phyloP scores from a whole-genome alignment of 1,284 basidiomycete genomes.

The Sanghuangporus baumii region DNA sequence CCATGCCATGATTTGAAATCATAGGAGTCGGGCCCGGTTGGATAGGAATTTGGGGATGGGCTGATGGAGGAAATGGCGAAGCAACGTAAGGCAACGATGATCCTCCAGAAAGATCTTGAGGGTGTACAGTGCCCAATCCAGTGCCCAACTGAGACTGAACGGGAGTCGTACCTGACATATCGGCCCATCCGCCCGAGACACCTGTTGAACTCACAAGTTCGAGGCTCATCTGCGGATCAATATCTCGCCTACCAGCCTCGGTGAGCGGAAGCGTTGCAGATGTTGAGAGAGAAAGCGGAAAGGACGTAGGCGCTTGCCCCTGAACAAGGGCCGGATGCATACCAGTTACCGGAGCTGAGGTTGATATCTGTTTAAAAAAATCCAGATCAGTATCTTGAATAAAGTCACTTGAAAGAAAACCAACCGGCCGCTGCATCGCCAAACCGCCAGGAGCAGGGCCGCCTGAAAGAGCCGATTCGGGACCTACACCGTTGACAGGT shows the following conservation, averaged over 20 bases:
- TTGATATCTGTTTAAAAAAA: slow-evolving; percentile 7
- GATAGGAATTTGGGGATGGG: slow-evolving; percentile 2
- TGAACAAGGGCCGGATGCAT: slow-evolving; percentile 1
- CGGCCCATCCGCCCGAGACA: background rate
- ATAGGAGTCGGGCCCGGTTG: background rate
- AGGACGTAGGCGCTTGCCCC: background rate
- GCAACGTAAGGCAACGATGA: background rate
- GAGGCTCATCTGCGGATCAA: background rate
- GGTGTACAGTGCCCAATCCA: slow-evolving; percentile 12
- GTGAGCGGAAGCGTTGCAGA: background rate
- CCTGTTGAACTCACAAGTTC: background rate
- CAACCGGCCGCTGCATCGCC: slow-evolving; percentile 4
- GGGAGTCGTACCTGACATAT: slow-evolving; percentile 1
- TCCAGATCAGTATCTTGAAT: background rate
- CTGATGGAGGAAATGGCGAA: slow-evolving; percentile 1
- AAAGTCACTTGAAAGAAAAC: background rate
- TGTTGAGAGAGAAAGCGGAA: background rate
- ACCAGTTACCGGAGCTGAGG: slow-evolving; percentile 10
- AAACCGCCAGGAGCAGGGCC: background rate
- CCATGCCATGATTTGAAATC: background rate
- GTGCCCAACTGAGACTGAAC: background rate
- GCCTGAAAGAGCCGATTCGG: background rate
- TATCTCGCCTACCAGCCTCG: background rate
- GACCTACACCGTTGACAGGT: background rate
- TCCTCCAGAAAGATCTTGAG: slow-evolving; percentile 6